Conservation (phyloP, 108 stramenopile genomes). For the Cyclotella sp. region DNA sequence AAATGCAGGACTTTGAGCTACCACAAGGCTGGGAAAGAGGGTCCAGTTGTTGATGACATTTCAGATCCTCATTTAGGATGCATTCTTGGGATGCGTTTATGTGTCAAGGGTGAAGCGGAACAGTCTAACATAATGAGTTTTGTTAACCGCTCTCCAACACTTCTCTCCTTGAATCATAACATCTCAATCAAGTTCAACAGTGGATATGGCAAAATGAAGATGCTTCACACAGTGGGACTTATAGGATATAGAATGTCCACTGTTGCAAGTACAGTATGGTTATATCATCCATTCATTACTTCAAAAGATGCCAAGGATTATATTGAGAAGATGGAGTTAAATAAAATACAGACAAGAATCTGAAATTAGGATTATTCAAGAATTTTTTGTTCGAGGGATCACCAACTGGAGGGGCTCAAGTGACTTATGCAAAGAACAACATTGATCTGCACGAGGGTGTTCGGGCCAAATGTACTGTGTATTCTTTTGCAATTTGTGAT, state of each 20-base stretch:
- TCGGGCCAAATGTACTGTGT: background rate
- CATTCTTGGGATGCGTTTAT: constrained; percentile 1
- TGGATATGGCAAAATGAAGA: background rate
- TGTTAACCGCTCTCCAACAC: background rate
- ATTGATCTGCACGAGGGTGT: background rate
- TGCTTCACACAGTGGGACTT: background rate
- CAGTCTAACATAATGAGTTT: background rate
- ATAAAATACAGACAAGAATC: background rate
- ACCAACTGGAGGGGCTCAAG: background rate
- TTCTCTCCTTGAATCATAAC: background rate
- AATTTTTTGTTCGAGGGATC: background rate
- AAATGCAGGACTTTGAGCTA: background rate
- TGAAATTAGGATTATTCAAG: background rate
- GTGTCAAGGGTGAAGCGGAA: background rate
- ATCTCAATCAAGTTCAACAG: background rate
- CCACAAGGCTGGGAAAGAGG: background rate
- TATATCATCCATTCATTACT: background rate
- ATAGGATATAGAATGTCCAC: background rate
- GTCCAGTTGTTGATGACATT: background rate
- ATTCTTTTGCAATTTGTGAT: background rate
- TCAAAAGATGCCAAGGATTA: background rate
- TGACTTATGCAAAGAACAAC: background rate
- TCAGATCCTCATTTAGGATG: background rate
- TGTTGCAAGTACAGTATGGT: background rate
- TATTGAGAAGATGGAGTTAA: background rate